Conservation (phyloP, 768 basidiomycete genomes). For the Kwoniella botswanensis region DNA sequence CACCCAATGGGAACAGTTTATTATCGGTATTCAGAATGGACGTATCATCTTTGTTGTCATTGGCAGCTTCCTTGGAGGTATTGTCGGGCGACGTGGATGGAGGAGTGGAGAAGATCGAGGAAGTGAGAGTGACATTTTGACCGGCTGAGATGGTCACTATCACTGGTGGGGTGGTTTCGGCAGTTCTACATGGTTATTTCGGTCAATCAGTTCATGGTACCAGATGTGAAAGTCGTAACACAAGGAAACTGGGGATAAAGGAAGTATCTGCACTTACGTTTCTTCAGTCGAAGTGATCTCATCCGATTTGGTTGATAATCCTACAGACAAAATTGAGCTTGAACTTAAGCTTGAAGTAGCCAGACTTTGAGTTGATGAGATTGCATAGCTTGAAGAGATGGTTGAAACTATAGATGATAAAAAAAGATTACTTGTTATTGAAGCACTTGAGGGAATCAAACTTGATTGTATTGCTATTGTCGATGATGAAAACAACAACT, state of each 20-base stretch:
- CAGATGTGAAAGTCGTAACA: too few relatives aligned
- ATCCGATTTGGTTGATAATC: neutral
- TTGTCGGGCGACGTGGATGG: neutral
- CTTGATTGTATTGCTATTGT: neutral
- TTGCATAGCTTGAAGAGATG: neutral
- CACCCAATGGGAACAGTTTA: constrained; percentile 35
- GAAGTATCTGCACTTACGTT: neutral
- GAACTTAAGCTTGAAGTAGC: neutral
- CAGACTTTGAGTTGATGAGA: neutral
- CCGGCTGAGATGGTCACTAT: constrained; percentile 11
- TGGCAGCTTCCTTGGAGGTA: constrained; percentile 9
- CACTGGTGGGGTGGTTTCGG: neutral
- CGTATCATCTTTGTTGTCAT: constrained; percentile 10
- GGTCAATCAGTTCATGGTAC: too few relatives aligned
- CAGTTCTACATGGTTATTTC: neutral
- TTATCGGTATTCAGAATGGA: constrained; percentile 34
- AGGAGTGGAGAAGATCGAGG: constrained; percentile 11
- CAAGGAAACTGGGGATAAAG: neutral
- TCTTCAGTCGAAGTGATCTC: neutral
- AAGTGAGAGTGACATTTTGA: constrained; percentile 4
- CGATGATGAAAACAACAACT: neutral
- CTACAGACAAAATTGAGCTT: too few relatives aligned
- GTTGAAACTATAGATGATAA: neutral
- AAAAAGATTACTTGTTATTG: neutral
- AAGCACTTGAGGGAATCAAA: neutral